These are phyloP conservation scores for Macadamia integrifolia DNA, from an alignment of 164 flowering plant genomes.

Conservation along the genomic window DNA sequence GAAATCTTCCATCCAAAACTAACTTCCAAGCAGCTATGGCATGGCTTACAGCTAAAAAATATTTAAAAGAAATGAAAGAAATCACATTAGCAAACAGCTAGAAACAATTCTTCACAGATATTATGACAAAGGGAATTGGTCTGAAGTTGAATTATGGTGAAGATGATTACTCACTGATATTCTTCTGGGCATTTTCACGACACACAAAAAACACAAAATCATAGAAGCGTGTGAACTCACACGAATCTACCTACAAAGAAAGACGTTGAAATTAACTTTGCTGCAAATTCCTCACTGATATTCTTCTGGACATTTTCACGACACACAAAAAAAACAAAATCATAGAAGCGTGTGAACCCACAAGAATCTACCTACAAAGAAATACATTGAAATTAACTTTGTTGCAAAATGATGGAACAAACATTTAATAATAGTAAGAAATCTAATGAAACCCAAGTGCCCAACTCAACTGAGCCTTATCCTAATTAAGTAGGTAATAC, in stretches of 20 bases:
- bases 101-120: neutral
- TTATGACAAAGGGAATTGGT: neutral
- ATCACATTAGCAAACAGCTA: neutral
- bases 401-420: neutral
- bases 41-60: slow-evolving; percentile 59
- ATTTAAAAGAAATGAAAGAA: neutral
- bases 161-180: slow-evolving; percentile 57
- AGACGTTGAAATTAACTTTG: too few species aligned
- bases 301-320: slow-evolving; percentile 91
- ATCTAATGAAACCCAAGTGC: neutral
- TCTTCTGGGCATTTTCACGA: slow-evolving; percentile 91
- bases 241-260: slow-evolving; percentile 57
- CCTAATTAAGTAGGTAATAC: too few species aligned
- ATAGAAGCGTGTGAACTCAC: slow-evolving; percentile 74
- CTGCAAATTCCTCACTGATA: neutral
- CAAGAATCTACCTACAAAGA: slow-evolving; percentile 58
- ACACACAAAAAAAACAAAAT: slow-evolving; percentile 85
- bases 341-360: slow-evolving; percentile 76
- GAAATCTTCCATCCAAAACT: slow-evolving; percentile 81
- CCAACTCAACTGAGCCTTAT: too few species aligned
- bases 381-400: slow-evolving; percentile 3
- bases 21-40: slow-evolving; percentile 83
- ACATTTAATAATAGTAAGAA: neutral
- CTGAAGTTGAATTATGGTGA: neutral
- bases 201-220: slow-evolving; percentile 89